These are phyloP conservation scores for Monsonia emarginata DNA, from an alignment of 441 rosid genomes.

Conservation along the genomic window DNA sequence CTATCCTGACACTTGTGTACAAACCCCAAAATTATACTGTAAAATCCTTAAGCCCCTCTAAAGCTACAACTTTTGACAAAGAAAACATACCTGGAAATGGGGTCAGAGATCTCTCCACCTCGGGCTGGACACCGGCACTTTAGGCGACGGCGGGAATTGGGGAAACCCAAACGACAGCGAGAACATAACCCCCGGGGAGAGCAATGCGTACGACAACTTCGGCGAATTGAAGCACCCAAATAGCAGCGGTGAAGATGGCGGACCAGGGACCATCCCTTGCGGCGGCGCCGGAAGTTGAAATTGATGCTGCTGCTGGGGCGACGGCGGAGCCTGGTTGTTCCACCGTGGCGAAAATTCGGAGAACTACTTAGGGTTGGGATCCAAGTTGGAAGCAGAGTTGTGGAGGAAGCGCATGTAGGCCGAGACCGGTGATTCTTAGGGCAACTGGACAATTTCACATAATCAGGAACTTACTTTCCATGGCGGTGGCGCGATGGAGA, in stretches of 20 bases:
- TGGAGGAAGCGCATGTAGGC: slow-evolving; percentile 73
- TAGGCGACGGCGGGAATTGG: slow-evolving; percentile 49
- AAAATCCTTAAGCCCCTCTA: not conserved
- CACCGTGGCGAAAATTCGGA: slow-evolving; percentile 71
- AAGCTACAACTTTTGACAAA: not conserved
- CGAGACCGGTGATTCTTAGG: slow-evolving; percentile 86
- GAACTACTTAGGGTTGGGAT: slow-evolving; percentile 35
- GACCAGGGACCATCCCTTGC: slow-evolving; percentile 22
- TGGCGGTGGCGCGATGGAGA: no score
- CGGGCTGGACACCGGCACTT: slow-evolving; percentile 60
- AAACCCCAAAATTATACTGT: not conserved
- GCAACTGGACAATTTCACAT: no score
- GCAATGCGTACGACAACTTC: slow-evolving; percentile 46
- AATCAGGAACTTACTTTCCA: no score
- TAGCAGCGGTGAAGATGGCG: slow-evolving; percentile 36
- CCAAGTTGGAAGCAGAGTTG: slow-evolving; percentile 30
- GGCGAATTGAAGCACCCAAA: slow-evolving; percentile 75
- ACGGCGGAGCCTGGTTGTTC: slow-evolving; percentile 31
- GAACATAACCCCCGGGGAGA: slow-evolving; percentile 54
- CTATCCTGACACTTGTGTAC: not conserved
- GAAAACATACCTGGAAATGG: not conserved
- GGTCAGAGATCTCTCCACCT: slow-evolving; percentile 44
- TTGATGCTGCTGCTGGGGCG: slow-evolving; percentile 13
- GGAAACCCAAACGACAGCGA: slow-evolving; percentile 47
- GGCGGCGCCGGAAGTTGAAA: slow-evolving; percentile 14